Percentiles rank a stretch among this genome's conserved stretches.
Evolutionary conservation across 306 rosid genomes (phyloP).

Genomic region (Alnus rubra): DNA sequence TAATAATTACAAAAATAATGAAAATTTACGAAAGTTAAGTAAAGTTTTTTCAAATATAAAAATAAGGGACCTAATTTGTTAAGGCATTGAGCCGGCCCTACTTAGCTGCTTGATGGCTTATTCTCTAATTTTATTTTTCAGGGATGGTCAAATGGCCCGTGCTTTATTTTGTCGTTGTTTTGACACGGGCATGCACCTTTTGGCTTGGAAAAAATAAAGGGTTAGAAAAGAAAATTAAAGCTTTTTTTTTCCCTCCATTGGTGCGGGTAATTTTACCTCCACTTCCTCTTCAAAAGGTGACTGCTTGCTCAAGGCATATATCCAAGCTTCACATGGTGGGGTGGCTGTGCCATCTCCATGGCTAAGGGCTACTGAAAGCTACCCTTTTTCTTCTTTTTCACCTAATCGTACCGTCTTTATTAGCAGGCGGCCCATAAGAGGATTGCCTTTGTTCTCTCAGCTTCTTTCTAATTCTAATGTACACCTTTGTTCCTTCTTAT

Average conservation of each 20-base stretch:
- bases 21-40: too few relatives aligned
- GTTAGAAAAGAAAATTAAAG: conserved; percentile 17
- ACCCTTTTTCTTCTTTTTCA: conserved; percentile 33
- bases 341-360: conserved; percentile 42
- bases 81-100: too few relatives aligned
- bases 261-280: conserved; percentile 34
- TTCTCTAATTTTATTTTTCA: conserved; percentile 1
- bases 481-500: conserved; percentile 15
- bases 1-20: too few relatives aligned
- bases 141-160: conserved; percentile 36
- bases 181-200: conserved; percentile 34
- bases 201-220: conserved; percentile 36
- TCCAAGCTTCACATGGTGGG: conserved; percentile 65
- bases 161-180: conserved; percentile 35
- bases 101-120: conserved; percentile 3
- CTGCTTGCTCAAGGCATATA: conserved; percentile 48
- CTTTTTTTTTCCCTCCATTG: conserved; percentile 25
- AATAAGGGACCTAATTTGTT: too few relatives aligned
- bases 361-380: conserved; percentile 38
- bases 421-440: conserved; percentile 32
- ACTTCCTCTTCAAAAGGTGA: conserved; percentile 35
- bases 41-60: too few relatives aligned
- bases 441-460: conserved; percentile 14
- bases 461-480: conserved; percentile 19
- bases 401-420: conserved; percentile 41